These are phyloP conservation scores for Staphylotrichum longicolle DNA, from an alignment of 495 filamentous ascomycete species.

Conservation along the genomic window DNA sequence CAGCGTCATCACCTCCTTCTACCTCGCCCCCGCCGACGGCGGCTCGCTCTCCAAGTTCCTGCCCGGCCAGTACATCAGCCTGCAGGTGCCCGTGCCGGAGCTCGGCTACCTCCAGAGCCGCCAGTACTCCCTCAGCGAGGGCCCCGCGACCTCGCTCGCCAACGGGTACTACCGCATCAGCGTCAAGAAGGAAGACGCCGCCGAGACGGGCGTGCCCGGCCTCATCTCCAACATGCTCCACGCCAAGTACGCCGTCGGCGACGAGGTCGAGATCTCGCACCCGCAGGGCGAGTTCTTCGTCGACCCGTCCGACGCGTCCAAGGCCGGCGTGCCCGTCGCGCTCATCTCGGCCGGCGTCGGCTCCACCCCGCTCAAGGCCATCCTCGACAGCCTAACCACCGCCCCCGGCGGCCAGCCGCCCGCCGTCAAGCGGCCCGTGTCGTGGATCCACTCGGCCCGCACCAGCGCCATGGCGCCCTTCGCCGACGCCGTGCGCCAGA, in stretches of 20 bases:
- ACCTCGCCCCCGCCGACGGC: constrained; percentile 61
- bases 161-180: constrained; percentile 64
- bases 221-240: constrained; percentile 70
- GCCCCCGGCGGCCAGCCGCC: constrained; percentile 11
- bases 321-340: constrained; percentile 54
- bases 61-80: constrained; percentile 69
- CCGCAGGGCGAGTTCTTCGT: constrained; percentile 70
- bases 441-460: constrained; percentile 64
- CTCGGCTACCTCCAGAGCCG: constrained; percentile 61
- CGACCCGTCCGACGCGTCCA: constrained; percentile 35
- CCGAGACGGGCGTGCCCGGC: constrained; percentile 49
- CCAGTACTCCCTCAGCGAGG: constrained; percentile 70
- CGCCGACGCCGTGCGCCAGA: constrained; percentile 48
- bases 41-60: constrained; percentile 56
- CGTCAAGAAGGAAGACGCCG: constrained; percentile 61
- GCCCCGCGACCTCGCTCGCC: constrained; percentile 36
- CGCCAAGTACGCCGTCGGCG: constrained; percentile 56
- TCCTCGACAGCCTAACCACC: constrained; percentile 53
- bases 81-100: constrained; percentile 56
- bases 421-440: constrained; percentile 48
- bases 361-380: constrained; percentile 63
- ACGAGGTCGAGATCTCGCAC: constrained; percentile 62
- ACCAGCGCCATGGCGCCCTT: constrained; percentile 52
- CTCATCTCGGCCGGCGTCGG: constrained; percentile 70
- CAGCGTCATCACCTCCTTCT: constrained; percentile 61